Evolutionary conservation across 2,329 filamentous ascomycete species (phyloP).

Genomic region (Colletotrichum musae): DNA sequence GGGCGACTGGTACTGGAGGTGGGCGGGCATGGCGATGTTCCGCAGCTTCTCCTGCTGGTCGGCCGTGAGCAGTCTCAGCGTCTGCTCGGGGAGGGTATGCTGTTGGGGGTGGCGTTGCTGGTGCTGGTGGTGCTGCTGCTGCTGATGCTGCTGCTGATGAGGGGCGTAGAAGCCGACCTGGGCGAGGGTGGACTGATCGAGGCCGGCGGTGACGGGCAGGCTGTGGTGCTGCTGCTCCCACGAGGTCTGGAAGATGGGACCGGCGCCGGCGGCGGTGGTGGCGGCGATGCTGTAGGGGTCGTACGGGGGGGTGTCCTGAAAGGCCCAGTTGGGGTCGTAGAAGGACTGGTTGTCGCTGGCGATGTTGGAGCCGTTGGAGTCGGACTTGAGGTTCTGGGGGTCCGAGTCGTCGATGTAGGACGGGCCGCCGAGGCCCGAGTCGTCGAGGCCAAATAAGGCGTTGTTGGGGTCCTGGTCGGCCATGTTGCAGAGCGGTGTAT

Average conservation of each 20-base stretch:
- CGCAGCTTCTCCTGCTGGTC: slow-evolving; percentile 74
- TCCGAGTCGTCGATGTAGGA: slow-evolving; percentile 52
- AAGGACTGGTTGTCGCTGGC: slow-evolving; percentile 45
- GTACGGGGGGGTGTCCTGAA: slow-evolving; percentile 64
- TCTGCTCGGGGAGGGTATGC: slow-evolving; percentile 29
- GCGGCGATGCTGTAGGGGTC: slow-evolving; percentile 57
- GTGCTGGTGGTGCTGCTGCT: slow-evolving; percentile 45
- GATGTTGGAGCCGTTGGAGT: slow-evolving; percentile 41
- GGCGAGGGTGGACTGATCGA: slow-evolving; percentile 53
- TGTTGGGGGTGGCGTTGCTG: slow-evolving; percentile 42
- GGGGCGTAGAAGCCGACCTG: slow-evolving; percentile 53
- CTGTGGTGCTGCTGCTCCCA: slow-evolving; percentile 50
- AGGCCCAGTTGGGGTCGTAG: slow-evolving; percentile 62
- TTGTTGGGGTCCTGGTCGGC: slow-evolving; percentile 57
- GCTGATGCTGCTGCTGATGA: slow-evolving; percentile 41
- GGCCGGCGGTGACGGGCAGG: slow-evolving; percentile 50
- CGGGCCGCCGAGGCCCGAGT: slow-evolving; percentile 52
- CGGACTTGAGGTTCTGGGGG: slow-evolving; percentile 41
- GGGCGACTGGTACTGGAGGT: slow-evolving; percentile 72
- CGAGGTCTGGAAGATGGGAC: slow-evolving; percentile 49
- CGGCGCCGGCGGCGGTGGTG: slow-evolving; percentile 51
- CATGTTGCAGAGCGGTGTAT: slow-evolving; percentile 49
- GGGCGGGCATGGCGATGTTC: slow-evolving; percentile 75
- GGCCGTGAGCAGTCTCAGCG: slow-evolving; percentile 61
- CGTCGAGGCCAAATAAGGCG: slow-evolving; percentile 62